phyloP scores from a whole-genome alignment of 1,284 basidiomycete genomes.

The Clitocybe nebularis region DNA sequence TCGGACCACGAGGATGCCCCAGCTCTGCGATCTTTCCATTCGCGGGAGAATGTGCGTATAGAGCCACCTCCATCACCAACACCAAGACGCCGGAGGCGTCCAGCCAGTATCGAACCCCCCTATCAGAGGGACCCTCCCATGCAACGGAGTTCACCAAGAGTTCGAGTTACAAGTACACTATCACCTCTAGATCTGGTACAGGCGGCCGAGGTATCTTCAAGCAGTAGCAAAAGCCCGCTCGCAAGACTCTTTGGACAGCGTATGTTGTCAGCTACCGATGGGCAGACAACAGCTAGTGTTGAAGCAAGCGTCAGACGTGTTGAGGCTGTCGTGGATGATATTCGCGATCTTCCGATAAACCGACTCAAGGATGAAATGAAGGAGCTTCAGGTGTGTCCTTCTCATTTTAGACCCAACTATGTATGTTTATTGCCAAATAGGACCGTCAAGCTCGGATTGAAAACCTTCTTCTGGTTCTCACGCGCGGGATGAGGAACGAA shows the following conservation, averaged over 20 bases:
- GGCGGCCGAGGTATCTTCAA: slow-evolving; percentile 2
- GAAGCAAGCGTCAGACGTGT: slow-evolving; percentile 47
- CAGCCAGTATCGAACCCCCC: slow-evolving; percentile 7
- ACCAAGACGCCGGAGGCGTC: slow-evolving; percentile 20
- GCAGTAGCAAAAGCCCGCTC: slow-evolving; percentile 41
- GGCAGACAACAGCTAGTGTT: slow-evolving; percentile 24
- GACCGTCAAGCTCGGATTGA: slow-evolving; percentile 79
- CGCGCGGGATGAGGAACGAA: slow-evolving; percentile 45
- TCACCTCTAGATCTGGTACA: slow-evolving; percentile 7
- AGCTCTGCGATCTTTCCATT: slow-evolving; percentile 37
- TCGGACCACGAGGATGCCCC: slow-evolving; percentile 38
- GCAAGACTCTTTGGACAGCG: slow-evolving; percentile 44
- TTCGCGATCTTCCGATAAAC: slow-evolving; percentile 57
- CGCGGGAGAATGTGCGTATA: slow-evolving; percentile 33
- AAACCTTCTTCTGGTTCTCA: slow-evolving; percentile 54
- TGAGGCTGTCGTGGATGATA: slow-evolving; percentile 59
- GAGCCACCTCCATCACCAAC: slow-evolving; percentile 16
- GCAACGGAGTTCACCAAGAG: slow-evolving; percentile 11
- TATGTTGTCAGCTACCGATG: slow-evolving; percentile 18
- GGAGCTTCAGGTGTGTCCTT: slow-evolving; percentile 60
- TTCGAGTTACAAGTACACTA: slow-evolving; percentile 6
- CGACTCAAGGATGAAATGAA: slow-evolving; percentile 74
- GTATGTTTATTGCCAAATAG: slow-evolving; percentile 33
- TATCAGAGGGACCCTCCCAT: slow-evolving; percentile 4
- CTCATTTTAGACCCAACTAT: slow-evolving; percentile 1